Conservation (phyloP, 1,139 yeast species). For the Pneumocystis oryctolagi region DNA sequence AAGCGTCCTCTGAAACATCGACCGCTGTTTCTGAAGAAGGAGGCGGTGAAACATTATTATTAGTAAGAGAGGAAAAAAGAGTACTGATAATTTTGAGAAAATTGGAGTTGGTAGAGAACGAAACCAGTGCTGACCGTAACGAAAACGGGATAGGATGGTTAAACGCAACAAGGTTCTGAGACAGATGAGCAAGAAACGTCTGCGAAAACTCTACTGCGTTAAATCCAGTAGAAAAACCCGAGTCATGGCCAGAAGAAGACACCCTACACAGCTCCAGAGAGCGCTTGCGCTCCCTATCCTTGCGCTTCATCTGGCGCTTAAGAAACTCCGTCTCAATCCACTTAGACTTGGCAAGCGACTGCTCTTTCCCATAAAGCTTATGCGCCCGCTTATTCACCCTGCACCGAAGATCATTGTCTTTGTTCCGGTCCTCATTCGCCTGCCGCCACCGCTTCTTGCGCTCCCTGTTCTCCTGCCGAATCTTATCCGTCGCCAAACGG, state of each 20-base stretch:
- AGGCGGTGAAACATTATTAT: not conserved
- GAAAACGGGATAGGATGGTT: not conserved
- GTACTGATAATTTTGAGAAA: not conserved
- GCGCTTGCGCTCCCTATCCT: conserved; percentile 9
- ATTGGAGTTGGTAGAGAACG: not conserved
- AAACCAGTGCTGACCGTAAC: not conserved
- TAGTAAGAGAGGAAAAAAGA: not conserved
- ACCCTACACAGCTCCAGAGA: not conserved
- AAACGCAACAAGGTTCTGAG: not conserved
- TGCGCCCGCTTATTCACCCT: conserved; percentile 63
- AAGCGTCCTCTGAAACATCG: not conserved
- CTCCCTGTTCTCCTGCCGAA: conserved; percentile 50
- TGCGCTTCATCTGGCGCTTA: conserved; percentile 46
- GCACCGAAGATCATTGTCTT: conserved; percentile 71
- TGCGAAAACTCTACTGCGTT: not conserved
- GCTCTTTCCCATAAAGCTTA: conserved; percentile 47
- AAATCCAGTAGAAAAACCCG: not conserved
- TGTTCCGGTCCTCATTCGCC: conserved; percentile 62
- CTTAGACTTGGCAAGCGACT: conserved; percentile 39
- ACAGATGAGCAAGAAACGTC: not conserved
- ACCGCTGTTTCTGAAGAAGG: not conserved
- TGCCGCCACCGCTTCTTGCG: conserved; percentile 88
- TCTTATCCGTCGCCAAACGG: conserved; percentile 6
- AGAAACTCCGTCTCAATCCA: conserved; percentile 72
- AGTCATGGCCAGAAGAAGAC: not conserved